Conservation (phyloP, 2,329 filamentous ascomycete species). For the Lecanoromycetidae sp. region DNA sequence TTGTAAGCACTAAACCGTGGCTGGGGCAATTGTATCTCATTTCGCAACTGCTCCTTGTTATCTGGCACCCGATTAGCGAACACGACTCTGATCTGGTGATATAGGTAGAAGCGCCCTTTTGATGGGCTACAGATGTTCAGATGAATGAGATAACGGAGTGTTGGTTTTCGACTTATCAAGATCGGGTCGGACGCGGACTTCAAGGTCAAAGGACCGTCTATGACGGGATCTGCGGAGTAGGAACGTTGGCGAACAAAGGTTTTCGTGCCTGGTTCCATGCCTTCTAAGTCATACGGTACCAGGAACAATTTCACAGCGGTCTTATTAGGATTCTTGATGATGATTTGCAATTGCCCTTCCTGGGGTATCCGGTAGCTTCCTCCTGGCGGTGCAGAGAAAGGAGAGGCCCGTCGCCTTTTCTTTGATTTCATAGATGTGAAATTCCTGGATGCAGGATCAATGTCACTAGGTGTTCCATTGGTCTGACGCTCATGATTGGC, state of each 20-base stretch:
- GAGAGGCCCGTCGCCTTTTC: constrained; percentile 44
- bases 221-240: constrained; percentile 76
- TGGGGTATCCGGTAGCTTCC: constrained; percentile 90
- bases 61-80: constrained; percentile 95
- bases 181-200: constrained; percentile 25
- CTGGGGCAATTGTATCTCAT: constrained; percentile 80
- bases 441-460: background rate
- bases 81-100: constrained; percentile 84
- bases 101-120: constrained; percentile 74
- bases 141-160: constrained; percentile 80
- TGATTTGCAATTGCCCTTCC: constrained; percentile 86
- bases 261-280: constrained; percentile 89
- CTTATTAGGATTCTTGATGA: constrained; percentile 97
- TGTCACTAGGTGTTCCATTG: background rate
- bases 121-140: constrained; percentile 83
- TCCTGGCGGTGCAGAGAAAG: constrained; percentile 59
- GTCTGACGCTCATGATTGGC: background rate
- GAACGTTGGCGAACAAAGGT: constrained; percentile 91
- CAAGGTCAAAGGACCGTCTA: constrained; percentile 50
- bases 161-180: constrained; percentile 44
- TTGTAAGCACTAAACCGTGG: constrained; percentile 80
- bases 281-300: constrained; percentile 79
- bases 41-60: constrained; percentile 80
- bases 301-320: constrained; percentile 94
- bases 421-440: background rate